Conservation (phyloP, 345 rosid species). For the Arabidopsis arenosa region DNA sequence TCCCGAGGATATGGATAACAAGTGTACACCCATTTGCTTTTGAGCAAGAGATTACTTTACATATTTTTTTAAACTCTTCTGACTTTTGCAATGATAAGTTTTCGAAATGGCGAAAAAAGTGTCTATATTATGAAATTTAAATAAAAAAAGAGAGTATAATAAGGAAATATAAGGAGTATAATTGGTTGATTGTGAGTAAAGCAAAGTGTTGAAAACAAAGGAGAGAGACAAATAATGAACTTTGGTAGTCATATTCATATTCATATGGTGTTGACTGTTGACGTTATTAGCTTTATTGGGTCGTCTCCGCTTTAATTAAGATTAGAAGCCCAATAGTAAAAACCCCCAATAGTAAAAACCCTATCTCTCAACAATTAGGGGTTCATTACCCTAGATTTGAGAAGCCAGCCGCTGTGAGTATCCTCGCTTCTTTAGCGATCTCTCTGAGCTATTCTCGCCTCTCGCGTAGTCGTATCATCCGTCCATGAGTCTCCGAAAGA, state of each 20-base stretch:
- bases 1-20: neutral
- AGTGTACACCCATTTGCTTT: neutral
- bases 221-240: conserved; percentile 5
- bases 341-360: no score
- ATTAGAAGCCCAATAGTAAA: no score
- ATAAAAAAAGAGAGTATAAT: neutral
- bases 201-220: conserved; percentile 15
- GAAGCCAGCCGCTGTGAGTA: no score
- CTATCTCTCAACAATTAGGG: no score
- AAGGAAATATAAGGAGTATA: neutral
- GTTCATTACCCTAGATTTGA: no score
- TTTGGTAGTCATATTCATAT: neutral
- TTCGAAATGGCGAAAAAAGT: neutral
- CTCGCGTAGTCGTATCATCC: no score
- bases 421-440: no score
- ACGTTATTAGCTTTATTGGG: no score
- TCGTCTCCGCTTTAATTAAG: no score
- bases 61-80: neutral
- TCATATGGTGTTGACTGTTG: no score
- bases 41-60: neutral
- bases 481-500: no score
- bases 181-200: neutral
- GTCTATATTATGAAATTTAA: neutral
- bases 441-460: no score
- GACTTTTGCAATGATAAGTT: neutral